Conservation (phyloP, 495 filamentous ascomycete genomes). For the Penicillium macrosclerotiorum region DNA sequence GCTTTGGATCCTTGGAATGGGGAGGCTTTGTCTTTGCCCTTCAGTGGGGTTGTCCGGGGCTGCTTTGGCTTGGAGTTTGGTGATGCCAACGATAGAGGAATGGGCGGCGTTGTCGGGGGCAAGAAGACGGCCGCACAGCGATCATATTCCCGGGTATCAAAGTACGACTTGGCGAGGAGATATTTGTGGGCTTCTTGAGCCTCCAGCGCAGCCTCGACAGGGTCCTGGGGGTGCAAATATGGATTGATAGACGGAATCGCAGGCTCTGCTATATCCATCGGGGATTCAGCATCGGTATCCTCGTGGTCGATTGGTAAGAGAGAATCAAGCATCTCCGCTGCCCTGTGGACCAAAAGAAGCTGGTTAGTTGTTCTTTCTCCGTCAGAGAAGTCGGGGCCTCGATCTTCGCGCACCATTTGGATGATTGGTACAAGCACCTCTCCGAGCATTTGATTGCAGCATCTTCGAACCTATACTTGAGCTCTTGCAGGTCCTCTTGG, state of each 20-base stretch:
- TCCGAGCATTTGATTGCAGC: constrained; percentile 90
- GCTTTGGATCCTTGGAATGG: constrained; percentile 28
- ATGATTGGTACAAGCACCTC: constrained; percentile 90
- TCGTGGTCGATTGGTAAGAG: constrained; percentile 53
- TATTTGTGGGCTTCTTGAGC: constrained; percentile 76
- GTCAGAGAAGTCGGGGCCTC: too few relatives aligned
- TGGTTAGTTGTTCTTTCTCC: constrained; percentile 8
- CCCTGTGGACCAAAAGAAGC: constrained; percentile 53
- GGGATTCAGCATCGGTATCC: constrained; percentile 58
- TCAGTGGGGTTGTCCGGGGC: constrained; percentile 37
- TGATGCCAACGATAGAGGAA: constrained; percentile 52
- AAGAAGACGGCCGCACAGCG: constrained; percentile 90
- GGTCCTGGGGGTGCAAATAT: constrained; percentile 50
- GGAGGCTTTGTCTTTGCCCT: constrained; percentile 55
- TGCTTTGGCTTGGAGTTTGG: constrained; percentile 40
- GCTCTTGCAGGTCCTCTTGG: constrained; percentile 42
- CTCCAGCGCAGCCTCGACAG: constrained; percentile 73
- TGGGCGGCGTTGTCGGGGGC: constrained; percentile 64
- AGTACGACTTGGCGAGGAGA: constrained; percentile 89
- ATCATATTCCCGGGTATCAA: constrained; percentile 94
- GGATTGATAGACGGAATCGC: constrained; percentile 37
- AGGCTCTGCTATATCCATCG: constrained; percentile 50
- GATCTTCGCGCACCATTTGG: constrained; percentile 84
- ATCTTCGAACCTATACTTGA: constrained; percentile 69
- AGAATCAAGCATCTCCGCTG: constrained; percentile 88